Conservation (phyloP, 2,329 filamentous ascomycete species). For the Gliomastix tumulicola region DNA sequence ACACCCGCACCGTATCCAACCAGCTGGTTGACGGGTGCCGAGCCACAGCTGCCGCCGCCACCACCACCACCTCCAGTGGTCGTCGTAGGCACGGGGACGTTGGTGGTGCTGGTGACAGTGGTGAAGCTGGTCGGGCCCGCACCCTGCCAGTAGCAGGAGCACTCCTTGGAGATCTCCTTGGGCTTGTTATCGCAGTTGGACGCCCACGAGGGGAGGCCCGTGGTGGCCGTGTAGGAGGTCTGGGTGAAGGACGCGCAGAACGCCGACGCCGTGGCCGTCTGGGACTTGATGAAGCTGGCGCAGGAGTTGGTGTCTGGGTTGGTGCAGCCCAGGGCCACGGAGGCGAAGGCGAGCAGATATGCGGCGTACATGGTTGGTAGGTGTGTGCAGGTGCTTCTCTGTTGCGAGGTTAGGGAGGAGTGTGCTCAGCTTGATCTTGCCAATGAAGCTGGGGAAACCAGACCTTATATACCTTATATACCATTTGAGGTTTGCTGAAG, state of each 20-base stretch:
- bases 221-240: constrained; percentile 13
- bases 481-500: too few species aligned
- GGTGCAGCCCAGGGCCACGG: constrained; percentile 15
- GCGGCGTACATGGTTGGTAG: too few species aligned
- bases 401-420: too few species aligned
- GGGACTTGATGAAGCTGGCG: constrained; percentile 21
- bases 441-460: too few species aligned
- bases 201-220: constrained; percentile 12
- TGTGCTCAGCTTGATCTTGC: too few species aligned
- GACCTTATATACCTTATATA: too few species aligned
- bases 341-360: too few species aligned
- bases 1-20: constrained; percentile 26
- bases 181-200: constrained; percentile 15
- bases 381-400: too few species aligned
- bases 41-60: too few species aligned
- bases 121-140: neutral
- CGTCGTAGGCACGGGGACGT: too few species aligned
- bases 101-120: neutral
- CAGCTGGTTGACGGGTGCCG: constrained; percentile 4
- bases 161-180: constrained; percentile 14
- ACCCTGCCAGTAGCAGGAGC: constrained; percentile 13
- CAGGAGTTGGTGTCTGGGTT: constrained; percentile 18
- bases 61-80: too few species aligned
- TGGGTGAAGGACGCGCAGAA: constrained; percentile 24
- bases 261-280: constrained; percentile 18